These are phyloP conservation scores for Mesostigma viride DNA, from an alignment of 139 green algal genomes.

Conservation along the genomic window DNA sequence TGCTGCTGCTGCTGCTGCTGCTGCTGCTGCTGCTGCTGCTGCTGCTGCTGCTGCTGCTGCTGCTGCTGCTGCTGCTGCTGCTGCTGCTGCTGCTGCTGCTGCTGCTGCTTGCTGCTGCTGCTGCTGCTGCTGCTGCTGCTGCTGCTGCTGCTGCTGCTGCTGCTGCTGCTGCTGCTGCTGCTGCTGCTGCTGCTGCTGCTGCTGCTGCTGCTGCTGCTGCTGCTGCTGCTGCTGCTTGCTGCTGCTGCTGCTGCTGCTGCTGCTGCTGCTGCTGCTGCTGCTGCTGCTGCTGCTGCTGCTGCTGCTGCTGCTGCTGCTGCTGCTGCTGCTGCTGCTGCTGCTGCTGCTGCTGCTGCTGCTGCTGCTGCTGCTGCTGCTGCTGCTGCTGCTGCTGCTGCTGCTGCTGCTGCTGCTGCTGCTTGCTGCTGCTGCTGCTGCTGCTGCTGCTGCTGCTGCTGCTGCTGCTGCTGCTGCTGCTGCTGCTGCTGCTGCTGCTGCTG, in stretches of 20 bases:
- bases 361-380: slow-evolving; percentile 9
- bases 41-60: slow-evolving; percentile 9
- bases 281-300: neutral
- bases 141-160: slow-evolving; percentile 8
- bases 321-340: slow-evolving; percentile 10
- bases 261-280: neutral
- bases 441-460: slow-evolving; percentile 10
- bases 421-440: slow-evolving; percentile 12
- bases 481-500: neutral
- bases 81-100: slow-evolving; percentile 5
- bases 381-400: slow-evolving; percentile 10
- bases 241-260: no score
- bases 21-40: slow-evolving; percentile 10
- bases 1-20: slow-evolving; percentile 11
- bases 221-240: no score
- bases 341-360: slow-evolving; percentile 11
- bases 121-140: slow-evolving; percentile 12
- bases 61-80: slow-evolving; percentile 11
- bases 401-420: slow-evolving; percentile 11
- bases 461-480: slow-evolving; percentile 8
- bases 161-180: neutral
- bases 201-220: neutral
- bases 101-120: no score
- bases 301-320: slow-evolving; percentile 7
- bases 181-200: neutral